These are phyloP conservation scores for Diutina scorzettiae DNA, from an alignment of 1,139 yeast genomes.

Conservation along the genomic window DNA sequence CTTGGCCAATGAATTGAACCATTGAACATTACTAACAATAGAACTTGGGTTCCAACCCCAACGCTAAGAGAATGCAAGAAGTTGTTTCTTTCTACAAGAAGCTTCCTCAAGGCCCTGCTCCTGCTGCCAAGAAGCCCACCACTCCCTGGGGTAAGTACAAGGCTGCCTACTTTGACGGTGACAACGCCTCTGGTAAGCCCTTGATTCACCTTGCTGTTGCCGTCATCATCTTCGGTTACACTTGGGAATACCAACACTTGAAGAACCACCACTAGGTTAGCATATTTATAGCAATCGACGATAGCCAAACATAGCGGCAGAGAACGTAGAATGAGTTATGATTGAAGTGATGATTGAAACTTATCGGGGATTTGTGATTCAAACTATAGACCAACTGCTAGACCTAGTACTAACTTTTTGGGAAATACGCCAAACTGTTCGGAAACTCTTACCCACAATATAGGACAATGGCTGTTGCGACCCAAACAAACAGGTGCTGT, in stretches of 20 bases:
- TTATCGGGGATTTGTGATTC: no score
- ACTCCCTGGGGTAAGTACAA: conserved; percentile 67
- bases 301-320: no score
- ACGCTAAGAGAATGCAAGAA: conserved; percentile 93
- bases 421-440: no score
- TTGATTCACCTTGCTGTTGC: conserved; percentile 66
- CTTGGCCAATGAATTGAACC: no score
- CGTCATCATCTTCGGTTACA: conserved; percentile 71
- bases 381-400: no score
- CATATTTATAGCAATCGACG: conserved; percentile 3
- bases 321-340: no score
- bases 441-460: no score
- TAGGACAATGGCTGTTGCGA: no score
- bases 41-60: conserved; percentile 92
- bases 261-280: conserved; percentile 24
- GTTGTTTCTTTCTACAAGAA: conserved; percentile 93
- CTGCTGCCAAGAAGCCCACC: conserved; percentile 55
- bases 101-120: conserved; percentile 88
- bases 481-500: no score
- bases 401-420: no score
- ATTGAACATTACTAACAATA: conserved; percentile 40
- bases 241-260: conserved; percentile 85
- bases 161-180: conserved; percentile 70
- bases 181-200: conserved; percentile 73
- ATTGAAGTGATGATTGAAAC: no score